Base-by-base conservation (phyloP, 192 early-diverging fungal species). In the Endogone sp. region DNA sequence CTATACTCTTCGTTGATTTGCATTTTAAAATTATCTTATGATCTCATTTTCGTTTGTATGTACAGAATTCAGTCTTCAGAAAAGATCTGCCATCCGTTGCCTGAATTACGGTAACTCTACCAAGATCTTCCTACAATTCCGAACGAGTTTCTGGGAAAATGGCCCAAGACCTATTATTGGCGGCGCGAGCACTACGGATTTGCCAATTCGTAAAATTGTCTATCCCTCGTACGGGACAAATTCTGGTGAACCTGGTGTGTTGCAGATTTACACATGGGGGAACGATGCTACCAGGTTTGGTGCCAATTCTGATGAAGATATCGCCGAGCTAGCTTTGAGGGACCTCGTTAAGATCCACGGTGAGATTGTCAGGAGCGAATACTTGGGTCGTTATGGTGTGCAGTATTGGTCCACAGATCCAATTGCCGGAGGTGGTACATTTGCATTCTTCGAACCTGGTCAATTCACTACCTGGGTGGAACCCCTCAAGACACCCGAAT, bases 121-220 rank as follows among this genome's bases (percentile, higher is more conserved):
- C 8, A 76, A 76, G 25, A 57, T 76, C 3, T 65, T 64, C 16
- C 57, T 76, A 4, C 28, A 68, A 21, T 76, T 76, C 31, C 71
- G 65, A n/a, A 63, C 54, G 9, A 64, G 74, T 10, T 76, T 76
- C 29, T 76, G 74, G 74, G 74, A 76, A 58, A 29, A 72, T 4
- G 59, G 56, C 21, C 59, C 65, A 29, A 58, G 24, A 21, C 73
- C 73, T 31, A 76, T 76, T 24, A 32, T 63, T 1, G 74, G 74
- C 28, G 71, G 74, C 11, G 57, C 28, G 32, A 57, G 55, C 13
- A 37, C 64, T 13, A 76, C 74, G 21, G 74, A 76, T 32, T 31
- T 77, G 21, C 44, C 44, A 2, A 27, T 63, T n/a, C 29, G 59
- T 0, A 37, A 37, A 24, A 60, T 77, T 0, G 60, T 58, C 24